Percentiles rank a stretch among this genome's conserved stretches.
These are phyloP conservation scores for Tuber brumale DNA, from an alignment of 495 filamentous ascomycete species.

Conservation along the genomic window DNA sequence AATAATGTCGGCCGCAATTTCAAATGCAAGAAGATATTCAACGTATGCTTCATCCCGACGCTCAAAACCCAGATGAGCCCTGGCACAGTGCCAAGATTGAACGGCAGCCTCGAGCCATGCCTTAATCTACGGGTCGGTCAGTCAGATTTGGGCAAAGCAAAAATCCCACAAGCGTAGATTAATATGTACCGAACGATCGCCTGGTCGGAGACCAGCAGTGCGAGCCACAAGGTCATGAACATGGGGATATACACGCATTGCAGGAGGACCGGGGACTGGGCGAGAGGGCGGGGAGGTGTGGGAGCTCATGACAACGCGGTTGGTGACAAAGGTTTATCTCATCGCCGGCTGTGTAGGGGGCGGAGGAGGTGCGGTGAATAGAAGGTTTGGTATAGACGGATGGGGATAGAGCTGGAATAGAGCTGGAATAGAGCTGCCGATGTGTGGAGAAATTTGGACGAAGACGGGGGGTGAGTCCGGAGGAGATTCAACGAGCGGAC, in stretches of 20 bases:
- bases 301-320: constrained; percentile 32
- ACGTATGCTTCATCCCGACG: constrained; percentile 57
- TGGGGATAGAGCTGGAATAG: neutral
- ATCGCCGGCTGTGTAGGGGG: constrained; percentile 15
- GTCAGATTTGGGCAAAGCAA: neutral
- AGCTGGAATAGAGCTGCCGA: neutral
- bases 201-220: constrained; percentile 29
- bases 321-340: constrained; percentile 17
- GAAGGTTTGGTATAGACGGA: neutral
- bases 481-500: constrained; percentile 18
- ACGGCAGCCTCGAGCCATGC: constrained; percentile 40
- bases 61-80: constrained; percentile 30
- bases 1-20: constrained; percentile 67
- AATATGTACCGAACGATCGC: constrained; percentile 32
- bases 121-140: constrained; percentile 33
- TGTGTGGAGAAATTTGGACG: constrained; percentile 2
- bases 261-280: constrained; percentile 9
- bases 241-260: constrained; percentile 52
- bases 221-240: constrained; percentile 62
- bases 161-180: neutral
- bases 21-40: constrained; percentile 73
- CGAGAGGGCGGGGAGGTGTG: constrained; percentile 29
- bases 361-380: constrained; percentile 7
- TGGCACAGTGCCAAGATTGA: constrained; percentile 31
- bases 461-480: constrained; percentile 7